phyloP scores from a whole-genome alignment of 2,329 filamentous ascomycete species.

The Chaetomium olivaceum region DNA sequence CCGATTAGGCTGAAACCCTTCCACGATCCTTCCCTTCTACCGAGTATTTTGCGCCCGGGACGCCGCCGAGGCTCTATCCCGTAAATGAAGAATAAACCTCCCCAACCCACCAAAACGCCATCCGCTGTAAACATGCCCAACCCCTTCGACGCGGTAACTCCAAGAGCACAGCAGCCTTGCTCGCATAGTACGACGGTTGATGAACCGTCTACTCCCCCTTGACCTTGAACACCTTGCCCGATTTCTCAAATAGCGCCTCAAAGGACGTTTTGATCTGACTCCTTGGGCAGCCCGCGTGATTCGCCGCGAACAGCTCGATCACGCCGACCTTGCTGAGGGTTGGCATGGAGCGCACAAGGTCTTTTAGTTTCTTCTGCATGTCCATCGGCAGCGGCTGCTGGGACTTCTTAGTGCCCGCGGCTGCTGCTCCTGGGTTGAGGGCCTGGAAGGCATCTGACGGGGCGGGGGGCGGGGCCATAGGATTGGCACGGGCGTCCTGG shows the following conservation, averaged over 20 bases:
- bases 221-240: slow-evolving; percentile 62
- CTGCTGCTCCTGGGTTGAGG: slow-evolving; percentile 13
- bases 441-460: slow-evolving; percentile 32
- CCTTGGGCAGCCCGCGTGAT: slow-evolving; percentile 70
- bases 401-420: slow-evolving; percentile 33
- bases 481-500: slow-evolving; percentile 16
- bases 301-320: slow-evolving; percentile 72
- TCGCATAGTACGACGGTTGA: not conserved
- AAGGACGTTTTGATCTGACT: slow-evolving; percentile 71
- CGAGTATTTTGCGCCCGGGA: not conserved
- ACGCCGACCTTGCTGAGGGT: slow-evolving; percentile 70
- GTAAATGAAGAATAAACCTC: not conserved
- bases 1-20: not conserved
- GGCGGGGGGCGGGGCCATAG: slow-evolving; percentile 25
- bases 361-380: slow-evolving; percentile 65
- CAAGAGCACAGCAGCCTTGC: not conserved
- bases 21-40: not conserved
- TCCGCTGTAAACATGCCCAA: not conserved
- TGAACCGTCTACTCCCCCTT: slow-evolving; percentile 33
- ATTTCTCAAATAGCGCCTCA: slow-evolving; percentile 63
- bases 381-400: slow-evolving; percentile 55
- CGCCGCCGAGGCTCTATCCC: not conserved
- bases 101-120: not conserved
- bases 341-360: slow-evolving; percentile 60
- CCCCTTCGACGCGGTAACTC: not conserved